These are phyloP conservation scores for Saccharomyces eubayanus DNA, from an alignment of 805 yeast species.

Conservation along the genomic window DNA sequence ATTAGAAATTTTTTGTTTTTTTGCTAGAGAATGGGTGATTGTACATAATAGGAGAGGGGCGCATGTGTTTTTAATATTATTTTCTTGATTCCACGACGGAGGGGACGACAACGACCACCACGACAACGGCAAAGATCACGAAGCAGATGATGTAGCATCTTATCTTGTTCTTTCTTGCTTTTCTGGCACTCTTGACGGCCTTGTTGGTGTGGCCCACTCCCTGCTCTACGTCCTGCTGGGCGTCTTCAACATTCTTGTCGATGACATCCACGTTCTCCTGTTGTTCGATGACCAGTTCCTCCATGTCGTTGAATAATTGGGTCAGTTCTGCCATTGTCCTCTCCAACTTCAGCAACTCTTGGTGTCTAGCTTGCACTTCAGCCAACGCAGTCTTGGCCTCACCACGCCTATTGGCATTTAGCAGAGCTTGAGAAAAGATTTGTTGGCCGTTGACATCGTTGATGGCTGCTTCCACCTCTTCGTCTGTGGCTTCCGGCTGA, in stretches of 20 bases:
- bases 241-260: constrained; percentile 66
- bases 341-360: constrained; percentile 86
- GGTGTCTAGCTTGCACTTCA: constrained; percentile 90
- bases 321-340: constrained; percentile 89
- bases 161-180: constrained; percentile 81
- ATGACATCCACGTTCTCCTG: constrained; percentile 74
- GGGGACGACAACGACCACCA: constrained; percentile 52
- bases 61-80: neutral
- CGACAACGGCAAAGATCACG: constrained; percentile 51
- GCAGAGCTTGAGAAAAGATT: constrained; percentile 83
- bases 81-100: constrained; percentile 23
- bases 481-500: constrained; percentile 71
- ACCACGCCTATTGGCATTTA: constrained; percentile 76
- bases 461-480: constrained; percentile 71
- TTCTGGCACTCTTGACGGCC: constrained; percentile 78
- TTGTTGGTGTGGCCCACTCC: constrained; percentile 87
- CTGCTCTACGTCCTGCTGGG: constrained; percentile 80
- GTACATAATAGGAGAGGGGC: neutral
- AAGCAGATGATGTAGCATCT: constrained; percentile 64
- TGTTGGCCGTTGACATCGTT: constrained; percentile 77
- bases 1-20: neutral
- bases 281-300: constrained; percentile 87
- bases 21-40: neutral
- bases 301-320: constrained; percentile 89
- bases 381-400: constrained; percentile 89